Evolutionary conservation across 2,329 filamentous ascomycete genomes (phyloP), one percentile per base, ranked within the genome.

Genomic region (Rhinocladiella similis): DNA sequence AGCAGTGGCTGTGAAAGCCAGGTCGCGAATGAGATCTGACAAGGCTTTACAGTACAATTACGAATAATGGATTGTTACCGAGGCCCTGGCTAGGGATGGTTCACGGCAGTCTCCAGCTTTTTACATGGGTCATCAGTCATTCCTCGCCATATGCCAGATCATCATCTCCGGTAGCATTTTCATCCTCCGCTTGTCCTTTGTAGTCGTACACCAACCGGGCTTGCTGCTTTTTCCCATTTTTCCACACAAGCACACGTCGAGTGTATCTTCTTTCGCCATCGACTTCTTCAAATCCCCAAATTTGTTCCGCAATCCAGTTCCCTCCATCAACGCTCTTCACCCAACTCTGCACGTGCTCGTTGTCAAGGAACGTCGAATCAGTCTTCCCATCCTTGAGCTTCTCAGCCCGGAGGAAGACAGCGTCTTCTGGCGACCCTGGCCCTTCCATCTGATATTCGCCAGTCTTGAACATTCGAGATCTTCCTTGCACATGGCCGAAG

Each of bases 401-500:
- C 62, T 77, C 72, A 0, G 72, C 75, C 18, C 61, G 66, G 53
- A 78, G 57, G 63, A 77, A 77, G 56, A 66, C 68, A 36, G 59
- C 59, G 13, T 75, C 68, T 51, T 66, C 62, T 72, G 73, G 33
- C 67, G 69, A 42, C 73, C 76, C 18, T 73, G 68, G 10, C 66
- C 67, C 57, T 65, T 69, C 16, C 69, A 68, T 56, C 83, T 63
- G 69, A 80, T 85, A 45, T 3, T 54, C 51, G 10, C 53, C 53
- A n/a, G 58, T 56, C 16, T 51, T 62, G 29, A 52, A 60, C 20
- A 65, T 13, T 9, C 77, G 73, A 42, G 80, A 83, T 58, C 78
- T 79, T 55, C 88, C 89, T 50, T 77, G 76, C 60, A 94, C 81
- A 53, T 74, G 76, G 56, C 91, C 91, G 70, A 95, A 96, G 63